phyloP scores from a whole-genome alignment of 2,329 filamentous ascomycete species.

The Colletotrichum nymphaeae region DNA sequence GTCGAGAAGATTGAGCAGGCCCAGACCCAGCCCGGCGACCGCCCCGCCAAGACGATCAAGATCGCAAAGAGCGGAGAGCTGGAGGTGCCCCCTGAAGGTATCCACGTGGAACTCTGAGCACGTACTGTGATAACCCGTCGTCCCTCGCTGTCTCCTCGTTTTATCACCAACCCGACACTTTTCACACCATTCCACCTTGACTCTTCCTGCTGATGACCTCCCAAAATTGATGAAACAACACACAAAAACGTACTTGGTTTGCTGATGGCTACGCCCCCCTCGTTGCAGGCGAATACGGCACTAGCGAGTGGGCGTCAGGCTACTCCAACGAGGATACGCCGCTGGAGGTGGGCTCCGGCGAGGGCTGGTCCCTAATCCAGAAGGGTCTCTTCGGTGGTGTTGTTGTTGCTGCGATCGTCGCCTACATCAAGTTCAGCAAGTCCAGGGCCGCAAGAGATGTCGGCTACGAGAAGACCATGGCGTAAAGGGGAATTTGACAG shows the following conservation, averaged over 20 bases:
- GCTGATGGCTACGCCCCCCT: constrained; percentile 44
- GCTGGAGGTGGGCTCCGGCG: constrained; percentile 41
- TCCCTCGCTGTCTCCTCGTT: constrained; percentile 12
- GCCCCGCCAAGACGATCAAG: constrained; percentile 76
- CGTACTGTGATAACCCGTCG: constrained; percentile 36
- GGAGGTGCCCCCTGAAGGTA: constrained; percentile 89
- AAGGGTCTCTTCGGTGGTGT: constrained; percentile 64
- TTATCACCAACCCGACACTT: constrained; percentile 12
- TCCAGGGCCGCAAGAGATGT: constrained; percentile 42
- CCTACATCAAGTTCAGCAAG: constrained; percentile 56
- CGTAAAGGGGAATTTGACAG: constrained; percentile 42
- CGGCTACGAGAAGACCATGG: constrained; percentile 58
- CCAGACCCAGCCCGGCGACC: constrained; percentile 74
- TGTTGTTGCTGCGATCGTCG: constrained; percentile 57
- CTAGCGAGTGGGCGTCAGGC: constrained; percentile 50
- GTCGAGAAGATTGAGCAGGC: constrained; percentile 82
- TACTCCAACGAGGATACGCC: constrained; percentile 47
- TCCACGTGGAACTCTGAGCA: constrained; percentile 86
- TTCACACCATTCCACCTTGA: not conserved
- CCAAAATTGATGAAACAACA: constrained; percentile 6
- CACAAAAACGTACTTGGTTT: constrained; percentile 44
- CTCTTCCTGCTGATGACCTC: constrained; percentile 5
- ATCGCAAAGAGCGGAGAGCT: constrained; percentile 88
- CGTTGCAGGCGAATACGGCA: constrained; percentile 49
- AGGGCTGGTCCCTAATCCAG: constrained; percentile 57